These are phyloP conservation scores for Logfia minima DNA, from an alignment of 129 eudicot species.

Conservation along the genomic window DNA sequence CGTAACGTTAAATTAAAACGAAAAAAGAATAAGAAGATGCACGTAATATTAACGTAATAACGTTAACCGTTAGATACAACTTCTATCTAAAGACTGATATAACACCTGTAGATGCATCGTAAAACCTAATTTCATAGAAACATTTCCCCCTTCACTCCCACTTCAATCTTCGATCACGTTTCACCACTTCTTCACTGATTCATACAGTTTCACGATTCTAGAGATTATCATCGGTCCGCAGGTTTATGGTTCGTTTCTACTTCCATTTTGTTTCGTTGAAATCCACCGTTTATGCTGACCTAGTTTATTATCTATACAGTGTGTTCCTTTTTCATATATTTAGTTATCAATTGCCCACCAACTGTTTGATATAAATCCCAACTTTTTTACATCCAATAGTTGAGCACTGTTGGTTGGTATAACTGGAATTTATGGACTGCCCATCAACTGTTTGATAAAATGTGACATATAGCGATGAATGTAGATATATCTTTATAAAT, in stretches of 20 bases:
- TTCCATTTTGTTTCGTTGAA: not conserved
- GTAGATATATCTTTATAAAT: not conserved
- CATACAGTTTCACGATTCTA: constrained; percentile 1
- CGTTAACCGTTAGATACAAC: not conserved
- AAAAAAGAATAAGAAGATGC: not conserved
- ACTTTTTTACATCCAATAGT: not conserved
- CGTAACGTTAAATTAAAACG: too few species aligned
- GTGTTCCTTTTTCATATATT: not conserved
- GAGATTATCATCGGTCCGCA: not conserved
- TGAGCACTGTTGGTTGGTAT: not conserved
- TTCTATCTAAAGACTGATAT: not conserved
- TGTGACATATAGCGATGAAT: not conserved
- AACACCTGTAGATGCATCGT: not conserved
- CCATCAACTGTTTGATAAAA: not conserved
- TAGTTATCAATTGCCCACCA: not conserved
- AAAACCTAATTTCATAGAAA: constrained; percentile 6
- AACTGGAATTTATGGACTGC: not conserved
- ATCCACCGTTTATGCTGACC: not conserved
- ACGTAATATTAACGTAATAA: not conserved
- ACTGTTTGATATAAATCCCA: not conserved
- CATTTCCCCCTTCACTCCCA: constrained; percentile 5
- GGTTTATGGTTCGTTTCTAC: constrained; percentile 11
- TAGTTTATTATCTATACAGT: not conserved
- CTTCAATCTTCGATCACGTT: not conserved
- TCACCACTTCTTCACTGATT: not conserved